Evolutionary conservation across 2,329 filamentous ascomycete genomes (phyloP).

Genomic region (Colletotrichum sp.): DNA sequence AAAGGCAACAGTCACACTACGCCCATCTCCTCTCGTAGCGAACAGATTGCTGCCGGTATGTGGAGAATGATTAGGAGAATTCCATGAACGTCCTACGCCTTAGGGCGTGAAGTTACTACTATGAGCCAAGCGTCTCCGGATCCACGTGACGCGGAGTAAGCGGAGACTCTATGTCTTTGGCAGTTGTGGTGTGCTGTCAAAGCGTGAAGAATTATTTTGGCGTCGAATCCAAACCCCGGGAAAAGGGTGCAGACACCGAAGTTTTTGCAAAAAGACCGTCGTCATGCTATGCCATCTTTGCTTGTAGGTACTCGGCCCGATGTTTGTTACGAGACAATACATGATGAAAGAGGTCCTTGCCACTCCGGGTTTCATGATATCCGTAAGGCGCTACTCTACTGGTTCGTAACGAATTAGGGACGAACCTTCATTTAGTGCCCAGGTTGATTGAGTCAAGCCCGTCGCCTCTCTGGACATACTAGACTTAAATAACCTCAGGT

Average conservation of each 20-base stretch:
- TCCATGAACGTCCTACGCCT: background rate
- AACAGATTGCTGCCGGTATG: background rate
- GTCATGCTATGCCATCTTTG: background rate
- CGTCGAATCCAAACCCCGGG: background rate
- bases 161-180: background rate
- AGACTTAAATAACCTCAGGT: background rate
- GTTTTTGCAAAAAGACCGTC: background rate
- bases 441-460: background rate
- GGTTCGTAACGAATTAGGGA: background rate
- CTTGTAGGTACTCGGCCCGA: background rate
- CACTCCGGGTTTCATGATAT: background rate
- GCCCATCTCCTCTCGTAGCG: background rate
- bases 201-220: background rate
- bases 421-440: background rate
- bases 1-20: background rate
- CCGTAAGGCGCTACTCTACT: background rate
- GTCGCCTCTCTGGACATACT: background rate
- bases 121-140: background rate
- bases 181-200: background rate
- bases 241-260: background rate
- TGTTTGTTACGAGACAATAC: background rate
- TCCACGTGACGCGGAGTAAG: background rate
- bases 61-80: background rate
- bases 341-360: background rate
- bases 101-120: background rate